Evolutionary conservation across 208 protist genomes (phyloP).

Genomic region (Ichthyophonus hoferi): DNA sequence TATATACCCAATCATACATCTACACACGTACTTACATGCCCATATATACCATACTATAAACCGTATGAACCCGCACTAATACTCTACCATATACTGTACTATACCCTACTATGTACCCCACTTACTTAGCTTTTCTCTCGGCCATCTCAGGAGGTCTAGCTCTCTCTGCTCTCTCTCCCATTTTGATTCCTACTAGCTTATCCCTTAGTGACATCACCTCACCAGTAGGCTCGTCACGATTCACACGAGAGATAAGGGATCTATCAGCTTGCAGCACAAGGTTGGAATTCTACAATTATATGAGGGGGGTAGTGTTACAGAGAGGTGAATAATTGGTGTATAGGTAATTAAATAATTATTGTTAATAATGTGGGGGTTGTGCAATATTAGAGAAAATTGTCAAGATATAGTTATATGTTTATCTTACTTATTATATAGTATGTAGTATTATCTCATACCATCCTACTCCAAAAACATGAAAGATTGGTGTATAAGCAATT

Average conservation of each 20-base stretch:
- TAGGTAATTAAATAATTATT: too few species aligned
- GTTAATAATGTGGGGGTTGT: too few species aligned
- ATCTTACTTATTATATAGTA: too few species aligned
- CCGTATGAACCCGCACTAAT: not conserved
- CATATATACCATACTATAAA: not conserved
- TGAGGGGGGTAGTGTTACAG: too few species aligned
- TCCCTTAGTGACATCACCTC: conserved; percentile 62
- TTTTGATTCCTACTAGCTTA: conserved; percentile 35
- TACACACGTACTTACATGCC: not conserved
- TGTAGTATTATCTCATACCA: too few species aligned
- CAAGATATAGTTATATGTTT: too few species aligned
- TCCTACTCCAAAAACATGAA: too few species aligned
- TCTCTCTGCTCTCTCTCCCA: conserved; percentile 50
- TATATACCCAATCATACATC: not conserved
- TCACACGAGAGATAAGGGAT: conserved; percentile 29
- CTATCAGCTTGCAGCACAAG: conserved; percentile 62
- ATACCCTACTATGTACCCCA: too few species aligned
- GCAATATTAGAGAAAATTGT: too few species aligned
- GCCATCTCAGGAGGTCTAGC: not conserved
- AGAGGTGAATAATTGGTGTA: too few species aligned
- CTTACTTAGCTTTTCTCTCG: conserved; percentile 2
- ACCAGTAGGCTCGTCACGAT: conserved; percentile 59
- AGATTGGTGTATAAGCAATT: too few species aligned
- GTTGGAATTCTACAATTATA: conserved; percentile 73
- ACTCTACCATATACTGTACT: not conserved